A percentile compares a stretch with the other conserved stretches of the same genome.
Evolutionary conservation across 306 rosid species (phyloP).

Genomic region (Cucurbita moschata): DNA sequence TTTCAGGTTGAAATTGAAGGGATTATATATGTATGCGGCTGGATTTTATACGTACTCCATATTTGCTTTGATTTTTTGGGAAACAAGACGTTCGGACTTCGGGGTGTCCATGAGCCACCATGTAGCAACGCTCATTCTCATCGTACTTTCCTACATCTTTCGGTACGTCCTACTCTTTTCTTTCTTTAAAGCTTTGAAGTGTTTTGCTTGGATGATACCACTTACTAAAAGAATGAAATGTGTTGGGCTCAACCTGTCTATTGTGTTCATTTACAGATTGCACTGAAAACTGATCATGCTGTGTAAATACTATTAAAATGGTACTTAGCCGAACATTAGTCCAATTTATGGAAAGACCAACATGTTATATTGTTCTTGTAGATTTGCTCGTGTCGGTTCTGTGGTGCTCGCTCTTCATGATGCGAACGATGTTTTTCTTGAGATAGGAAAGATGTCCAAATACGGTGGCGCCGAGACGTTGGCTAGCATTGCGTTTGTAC

Average conservation of each 20-base stretch:
- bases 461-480: slow-evolving; percentile 61
- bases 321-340: not conserved
- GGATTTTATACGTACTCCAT: slow-evolving; percentile 90
- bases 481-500: slow-evolving; percentile 72
- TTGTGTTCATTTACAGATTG: not conserved
- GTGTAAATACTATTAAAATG: not conserved
- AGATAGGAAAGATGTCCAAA: slow-evolving; percentile 90
- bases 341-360: not conserved
- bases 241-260: not conserved
- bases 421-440: slow-evolving; percentile 82
- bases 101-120: slow-evolving; percentile 92
- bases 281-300: not conserved
- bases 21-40: slow-evolving; percentile 64
- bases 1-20: slow-evolving; percentile 86
- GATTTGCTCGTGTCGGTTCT: slow-evolving; percentile 88
- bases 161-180: slow-evolving; percentile 34
- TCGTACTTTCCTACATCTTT: slow-evolving; percentile 59
- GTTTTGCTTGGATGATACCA: not conserved
- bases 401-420: slow-evolving; percentile 92
- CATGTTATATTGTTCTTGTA: slow-evolving; percentile 16
- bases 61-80: slow-evolving; percentile 91
- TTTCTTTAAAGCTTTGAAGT: not conserved
- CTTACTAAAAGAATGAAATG: not conserved
- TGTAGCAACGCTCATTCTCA: slow-evolving; percentile 66
- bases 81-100: slow-evolving; percentile 91